Percentiles rank a stretch among this genome's conserved stretches.
These are phyloP conservation scores for Pichia pseudocactophila DNA, from an alignment of 805 yeast species.

Conservation along the genomic window DNA sequence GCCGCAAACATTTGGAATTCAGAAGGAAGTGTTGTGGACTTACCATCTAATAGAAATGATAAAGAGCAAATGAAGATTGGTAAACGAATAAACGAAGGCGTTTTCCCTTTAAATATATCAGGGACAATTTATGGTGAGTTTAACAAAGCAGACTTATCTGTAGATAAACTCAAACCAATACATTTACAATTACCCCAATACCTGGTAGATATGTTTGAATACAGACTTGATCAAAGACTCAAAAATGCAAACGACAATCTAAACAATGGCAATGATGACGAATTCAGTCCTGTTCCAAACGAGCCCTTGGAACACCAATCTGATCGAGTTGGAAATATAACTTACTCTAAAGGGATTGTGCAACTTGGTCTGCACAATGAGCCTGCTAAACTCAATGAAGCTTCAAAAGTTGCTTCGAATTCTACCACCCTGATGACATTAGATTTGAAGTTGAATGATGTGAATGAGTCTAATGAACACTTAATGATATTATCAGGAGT, in stretches of 20 bases:
- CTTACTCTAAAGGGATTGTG: constrained; percentile 20
- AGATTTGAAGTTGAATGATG: constrained; percentile 30
- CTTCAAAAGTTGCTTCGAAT: background rate
- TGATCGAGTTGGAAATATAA: constrained; percentile 20
- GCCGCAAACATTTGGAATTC: constrained; percentile 48
- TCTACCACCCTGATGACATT: constrained; percentile 30
- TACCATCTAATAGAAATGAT: constrained; percentile 10
- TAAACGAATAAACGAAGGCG: constrained; percentile 23
- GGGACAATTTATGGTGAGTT: constrained; percentile 40
- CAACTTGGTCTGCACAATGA: constrained; percentile 15
- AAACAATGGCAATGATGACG: constrained; percentile 2
- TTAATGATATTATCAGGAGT: constrained; percentile 46
- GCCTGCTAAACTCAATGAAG: background rate
- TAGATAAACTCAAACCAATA: constrained; percentile 12
- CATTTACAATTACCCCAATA: constrained; percentile 26
- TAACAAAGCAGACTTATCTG: background rate
- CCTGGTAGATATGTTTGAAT: constrained; percentile 18
- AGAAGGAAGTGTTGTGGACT: constrained; percentile 21
- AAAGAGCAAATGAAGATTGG: constrained; percentile 8
- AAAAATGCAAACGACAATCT: constrained; percentile 2
- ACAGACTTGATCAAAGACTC: constrained; percentile 9
- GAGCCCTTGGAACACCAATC: constrained; percentile 3
- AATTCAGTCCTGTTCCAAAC: background rate
- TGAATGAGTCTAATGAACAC: constrained; percentile 41
- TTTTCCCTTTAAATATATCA: constrained; percentile 35